Percentiles rank a stretch among this genome's conserved stretches.
Conservation (phyloP, 768 basidiomycete genomes). For the Suillus occidentalis region DNA sequence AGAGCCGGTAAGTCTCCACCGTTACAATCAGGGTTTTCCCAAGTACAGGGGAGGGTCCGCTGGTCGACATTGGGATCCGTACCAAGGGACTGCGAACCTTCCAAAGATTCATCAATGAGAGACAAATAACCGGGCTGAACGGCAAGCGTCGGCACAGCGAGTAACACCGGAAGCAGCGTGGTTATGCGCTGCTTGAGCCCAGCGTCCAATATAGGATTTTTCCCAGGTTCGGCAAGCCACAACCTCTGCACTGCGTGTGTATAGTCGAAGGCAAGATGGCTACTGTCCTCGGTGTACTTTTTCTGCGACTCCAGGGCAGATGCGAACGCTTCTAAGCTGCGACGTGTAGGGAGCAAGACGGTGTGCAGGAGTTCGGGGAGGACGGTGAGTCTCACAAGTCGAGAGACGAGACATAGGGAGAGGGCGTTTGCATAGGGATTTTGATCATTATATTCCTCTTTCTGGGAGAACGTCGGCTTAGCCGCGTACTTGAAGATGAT, state of each 20-base stretch:
- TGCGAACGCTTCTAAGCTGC: neutral
- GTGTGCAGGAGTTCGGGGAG: constrained; percentile 29
- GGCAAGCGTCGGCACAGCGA: neutral
- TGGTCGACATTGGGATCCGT: neutral
- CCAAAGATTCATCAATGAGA: neutral
- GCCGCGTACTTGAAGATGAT: constrained; percentile 35
- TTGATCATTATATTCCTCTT: no score
- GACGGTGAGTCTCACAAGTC: constrained; percentile 28
- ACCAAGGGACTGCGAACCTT: neutral
- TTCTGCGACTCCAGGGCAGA: neutral
- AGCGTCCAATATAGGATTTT: no score
- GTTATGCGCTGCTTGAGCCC: neutral
- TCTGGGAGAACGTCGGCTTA: constrained; percentile 16
- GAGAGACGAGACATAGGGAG: constrained; percentile 36
- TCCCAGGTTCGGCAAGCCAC: neutral
- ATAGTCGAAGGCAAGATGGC: neutral
- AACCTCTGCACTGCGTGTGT: neutral
- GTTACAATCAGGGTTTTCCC: neutral
- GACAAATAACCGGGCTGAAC: neutral
- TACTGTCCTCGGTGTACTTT: neutral
- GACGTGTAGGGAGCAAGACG: neutral
- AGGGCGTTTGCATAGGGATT: constrained; percentile 24
- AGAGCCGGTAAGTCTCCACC: neutral
- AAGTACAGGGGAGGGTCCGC: neutral
- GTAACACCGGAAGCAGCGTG: neutral